These are phyloP conservation scores for Herpetospermum pedunculosum DNA, from an alignment of 306 rosid genomes.

Conservation along the genomic window DNA sequence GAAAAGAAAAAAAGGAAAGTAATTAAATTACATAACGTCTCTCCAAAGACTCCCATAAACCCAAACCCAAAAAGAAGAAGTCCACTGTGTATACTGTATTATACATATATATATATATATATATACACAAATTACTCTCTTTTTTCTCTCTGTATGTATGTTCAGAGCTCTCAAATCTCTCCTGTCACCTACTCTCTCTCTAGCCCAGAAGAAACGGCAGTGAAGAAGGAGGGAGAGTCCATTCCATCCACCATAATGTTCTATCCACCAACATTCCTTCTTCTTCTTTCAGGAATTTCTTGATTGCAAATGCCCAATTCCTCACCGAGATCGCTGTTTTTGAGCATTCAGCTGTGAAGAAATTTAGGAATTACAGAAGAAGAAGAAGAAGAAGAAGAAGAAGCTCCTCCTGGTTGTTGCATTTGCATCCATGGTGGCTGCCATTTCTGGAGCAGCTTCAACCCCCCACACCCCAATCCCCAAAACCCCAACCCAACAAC, in stretches of 20 bases:
- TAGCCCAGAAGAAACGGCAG: conserved; percentile 6
- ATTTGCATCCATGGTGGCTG: conserved; percentile 84
- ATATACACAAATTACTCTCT: conserved; percentile 1
- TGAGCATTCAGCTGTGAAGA: conserved; percentile 38
- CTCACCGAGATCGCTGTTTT: conserved; percentile 1
- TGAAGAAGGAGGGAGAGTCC: neutral
- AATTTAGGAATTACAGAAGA: too few relatives aligned
- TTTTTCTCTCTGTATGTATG: neutral
- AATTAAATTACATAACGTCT: conserved; percentile 28
- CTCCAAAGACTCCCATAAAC: conserved; percentile 49
- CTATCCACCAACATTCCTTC: conserved; percentile 10
- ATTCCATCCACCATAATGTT: conserved; percentile 19
- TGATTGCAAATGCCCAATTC: conserved; percentile 16
- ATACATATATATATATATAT: neutral
- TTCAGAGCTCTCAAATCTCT: conserved; percentile 11
- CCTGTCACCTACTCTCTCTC: neutral
- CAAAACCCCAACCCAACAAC: conserved; percentile 18
- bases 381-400: neutral
- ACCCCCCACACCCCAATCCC: conserved; percentile 25
- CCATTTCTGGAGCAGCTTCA: conserved; percentile 65
- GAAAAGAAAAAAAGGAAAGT: too few relatives aligned
- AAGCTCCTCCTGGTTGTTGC: neutral
- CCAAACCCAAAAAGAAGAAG: conserved; percentile 18
- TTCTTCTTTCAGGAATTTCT: conserved; percentile 8
- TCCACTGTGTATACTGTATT: conserved; percentile 10